Conservation (phyloP, 1,284 basidiomycete species). For the Ceratobasidium sp. region DNA sequence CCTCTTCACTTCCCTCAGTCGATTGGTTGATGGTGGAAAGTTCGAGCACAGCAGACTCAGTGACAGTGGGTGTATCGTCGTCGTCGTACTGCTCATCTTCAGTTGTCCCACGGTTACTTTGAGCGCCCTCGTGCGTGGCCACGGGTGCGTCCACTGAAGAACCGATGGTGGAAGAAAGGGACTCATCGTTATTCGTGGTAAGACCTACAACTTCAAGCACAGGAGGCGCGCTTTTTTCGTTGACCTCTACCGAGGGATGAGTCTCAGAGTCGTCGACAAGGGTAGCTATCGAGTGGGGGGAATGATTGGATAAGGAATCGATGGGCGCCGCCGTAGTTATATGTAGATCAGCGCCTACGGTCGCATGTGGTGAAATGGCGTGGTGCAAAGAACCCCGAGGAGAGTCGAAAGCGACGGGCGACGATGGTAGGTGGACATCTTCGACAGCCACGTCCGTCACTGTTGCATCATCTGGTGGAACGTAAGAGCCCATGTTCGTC, state of each 20-base stretch:
- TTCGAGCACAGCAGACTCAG: neutral
- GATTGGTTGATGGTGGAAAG: neutral
- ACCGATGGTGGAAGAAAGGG: neutral
- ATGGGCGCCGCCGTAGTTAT: slow-evolving; percentile 23
- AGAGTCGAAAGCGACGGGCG: slow-evolving; percentile 6
- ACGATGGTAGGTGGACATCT: slow-evolving; percentile 26
- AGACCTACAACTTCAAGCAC: slow-evolving; percentile 35
- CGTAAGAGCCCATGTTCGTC: slow-evolving; percentile 31
- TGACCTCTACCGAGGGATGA: neutral
- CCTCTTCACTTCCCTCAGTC: neutral
- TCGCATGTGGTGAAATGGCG: slow-evolving; percentile 34
- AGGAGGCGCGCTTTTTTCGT: neutral
- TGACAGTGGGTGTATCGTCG: neutral
- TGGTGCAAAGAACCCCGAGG: slow-evolving; percentile 14
- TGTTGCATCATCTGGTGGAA: slow-evolving; percentile 15
- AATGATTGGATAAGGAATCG: slow-evolving; percentile 18
- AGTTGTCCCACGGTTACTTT: neutral
- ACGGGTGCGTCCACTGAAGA: neutral
- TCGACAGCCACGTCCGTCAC: slow-evolving; percentile 27
- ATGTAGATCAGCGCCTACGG: slow-evolving; percentile 13
- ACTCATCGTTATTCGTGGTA: slow-evolving; percentile 6
- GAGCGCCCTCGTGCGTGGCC: slow-evolving; percentile 4
- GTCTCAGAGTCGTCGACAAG: slow-evolving; percentile 30
- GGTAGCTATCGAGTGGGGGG: slow-evolving; percentile 35
- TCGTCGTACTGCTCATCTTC: slow-evolving; percentile 2